These are phyloP conservation scores for Boletus rubroflammeus DNA, from an alignment of 768 basidiomycete species.

Conservation along the genomic window DNA sequence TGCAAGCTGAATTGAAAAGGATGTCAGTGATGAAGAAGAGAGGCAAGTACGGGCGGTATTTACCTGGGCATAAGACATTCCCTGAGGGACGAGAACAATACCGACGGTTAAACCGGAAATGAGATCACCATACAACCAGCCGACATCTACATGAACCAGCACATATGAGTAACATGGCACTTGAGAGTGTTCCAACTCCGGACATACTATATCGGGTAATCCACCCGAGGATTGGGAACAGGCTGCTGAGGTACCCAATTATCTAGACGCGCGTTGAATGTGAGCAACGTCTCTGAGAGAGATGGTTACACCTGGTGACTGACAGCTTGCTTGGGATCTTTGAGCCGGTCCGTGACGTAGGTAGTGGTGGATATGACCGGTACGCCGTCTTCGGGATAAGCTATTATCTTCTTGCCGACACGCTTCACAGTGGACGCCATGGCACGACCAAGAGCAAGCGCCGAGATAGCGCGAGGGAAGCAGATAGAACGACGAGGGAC, in stretches of 20 bases:
- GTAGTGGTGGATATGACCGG: slow-evolving; percentile 58
- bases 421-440: slow-evolving; percentile 45
- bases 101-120: slow-evolving; percentile 93
- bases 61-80: slow-evolving; percentile 85
- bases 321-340: slow-evolving; percentile 51
- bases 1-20: slow-evolving; percentile 55
- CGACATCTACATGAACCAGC: slow-evolving; percentile 45
- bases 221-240: slow-evolving; percentile 89
- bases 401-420: slow-evolving; percentile 55
- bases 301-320: not conserved
- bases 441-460: not conserved
- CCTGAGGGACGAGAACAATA: slow-evolving; percentile 92
- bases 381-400: slow-evolving; percentile 55
- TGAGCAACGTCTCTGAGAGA: not conserved
- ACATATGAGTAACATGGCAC: not conserved
- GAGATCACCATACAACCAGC: slow-evolving; percentile 83
- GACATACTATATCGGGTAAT: slow-evolving; percentile 78
- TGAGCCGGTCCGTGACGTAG: slow-evolving; percentile 42
- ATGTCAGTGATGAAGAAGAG: not conserved
- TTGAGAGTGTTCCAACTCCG: not conserved
- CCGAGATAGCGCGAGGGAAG: not conserved
- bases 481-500: not conserved
- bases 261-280: slow-evolving; percentile 36
- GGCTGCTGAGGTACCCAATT: slow-evolving; percentile 56
- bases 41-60: not conserved